A percentile compares a stretch with the other conserved stretches of the same genome.
Conservation (phyloP, 2,329 filamentous ascomycete genomes). For the Monosporascus sp. region DNA sequence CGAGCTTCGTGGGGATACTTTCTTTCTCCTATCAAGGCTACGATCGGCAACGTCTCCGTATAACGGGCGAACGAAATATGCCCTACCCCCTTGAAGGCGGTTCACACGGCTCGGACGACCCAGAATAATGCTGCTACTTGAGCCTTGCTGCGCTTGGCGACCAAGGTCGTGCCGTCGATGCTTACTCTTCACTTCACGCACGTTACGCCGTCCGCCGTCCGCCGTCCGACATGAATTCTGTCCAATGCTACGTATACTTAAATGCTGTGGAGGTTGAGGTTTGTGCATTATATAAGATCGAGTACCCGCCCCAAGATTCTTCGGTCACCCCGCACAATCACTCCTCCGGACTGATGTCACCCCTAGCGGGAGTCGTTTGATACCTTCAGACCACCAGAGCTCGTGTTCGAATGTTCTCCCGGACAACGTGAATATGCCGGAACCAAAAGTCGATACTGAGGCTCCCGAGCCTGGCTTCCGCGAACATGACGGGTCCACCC, state of each 20-base stretch:
- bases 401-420: background rate
- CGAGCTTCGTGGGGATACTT: background rate
- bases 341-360: background rate
- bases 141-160: background rate
- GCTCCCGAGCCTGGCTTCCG: background rate
- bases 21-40: background rate
- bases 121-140: background rate
- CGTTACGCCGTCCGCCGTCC: background rate
- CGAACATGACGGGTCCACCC: background rate
- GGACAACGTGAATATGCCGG: slow-evolving; percentile 1
- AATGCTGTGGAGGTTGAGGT: background rate
- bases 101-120: background rate
- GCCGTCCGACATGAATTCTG: background rate
- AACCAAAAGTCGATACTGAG: slow-evolving; percentile 2
- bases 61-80: background rate
- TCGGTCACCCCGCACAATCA: background rate
- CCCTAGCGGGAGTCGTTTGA: background rate
- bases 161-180: background rate
- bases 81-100: background rate
- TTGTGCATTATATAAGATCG: background rate
- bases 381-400: background rate
- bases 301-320: background rate
- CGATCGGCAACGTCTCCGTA: background rate
- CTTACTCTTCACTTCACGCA: background rate
- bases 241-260: background rate